Percentiles rank a stretch among this genome's conserved stretches.
Conservation (phyloP, 305 asterid species). For the Fraxinus platypoda region DNA sequence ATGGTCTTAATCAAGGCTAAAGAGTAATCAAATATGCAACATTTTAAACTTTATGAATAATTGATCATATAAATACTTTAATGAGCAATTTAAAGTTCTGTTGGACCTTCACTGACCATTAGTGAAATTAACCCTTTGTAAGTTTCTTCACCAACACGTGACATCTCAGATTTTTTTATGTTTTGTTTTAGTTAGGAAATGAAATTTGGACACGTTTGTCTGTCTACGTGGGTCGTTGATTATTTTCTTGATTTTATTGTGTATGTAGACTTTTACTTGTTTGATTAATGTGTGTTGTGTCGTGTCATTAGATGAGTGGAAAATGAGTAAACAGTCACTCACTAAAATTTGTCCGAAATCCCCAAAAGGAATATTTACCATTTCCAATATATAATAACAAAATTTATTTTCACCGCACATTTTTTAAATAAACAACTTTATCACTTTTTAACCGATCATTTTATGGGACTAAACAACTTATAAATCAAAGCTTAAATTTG, state of each 20-base stretch:
- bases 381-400: no score
- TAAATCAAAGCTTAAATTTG: no score
- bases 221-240: not conserved
- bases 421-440: no score
- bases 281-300: not conserved
- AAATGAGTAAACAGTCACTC: not conserved
- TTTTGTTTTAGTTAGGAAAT: not conserved
- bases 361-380: no score
- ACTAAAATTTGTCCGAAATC: not conserved
- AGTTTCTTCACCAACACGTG: constrained; percentile 31
- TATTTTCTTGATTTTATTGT: not conserved
- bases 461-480: no score
- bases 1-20: not conserved
- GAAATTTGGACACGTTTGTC: constrained; percentile 24
- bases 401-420: no score
- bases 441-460: no score
- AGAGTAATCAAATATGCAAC: no score
- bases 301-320: not conserved
- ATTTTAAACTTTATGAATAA: not conserved
- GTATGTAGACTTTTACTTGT: not conserved
- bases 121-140: not conserved
- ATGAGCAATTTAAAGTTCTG: not conserved
- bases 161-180: constrained; percentile 2
- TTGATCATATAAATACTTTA: not conserved
- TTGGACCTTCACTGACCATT: not conserved